Evolutionary conservation across 495 filamentous ascomycete genomes (phyloP).

Genomic region (Penicillium crystallinum): DNA sequence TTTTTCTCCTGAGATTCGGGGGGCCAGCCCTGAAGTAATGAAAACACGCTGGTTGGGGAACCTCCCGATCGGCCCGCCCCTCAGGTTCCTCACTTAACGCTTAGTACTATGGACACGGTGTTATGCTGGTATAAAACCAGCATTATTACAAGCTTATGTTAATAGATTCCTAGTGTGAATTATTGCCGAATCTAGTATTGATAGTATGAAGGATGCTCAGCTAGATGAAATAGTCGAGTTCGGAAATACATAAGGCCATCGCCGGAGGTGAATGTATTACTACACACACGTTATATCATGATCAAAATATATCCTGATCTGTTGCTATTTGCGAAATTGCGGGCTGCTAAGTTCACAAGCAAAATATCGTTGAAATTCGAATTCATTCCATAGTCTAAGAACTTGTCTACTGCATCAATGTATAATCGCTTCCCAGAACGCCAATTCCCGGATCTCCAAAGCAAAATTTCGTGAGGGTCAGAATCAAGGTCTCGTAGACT

Average conservation of each 20-base stretch:
- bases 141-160: not conserved
- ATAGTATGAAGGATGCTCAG: too few species aligned
- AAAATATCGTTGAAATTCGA: not conserved
- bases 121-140: not conserved
- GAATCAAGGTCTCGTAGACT: not conserved
- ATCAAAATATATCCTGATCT: too few species aligned
- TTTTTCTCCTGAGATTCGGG: conserved; percentile 1
- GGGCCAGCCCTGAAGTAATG: conserved; percentile 6
- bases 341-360: too few species aligned
- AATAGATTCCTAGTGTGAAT: not conserved
- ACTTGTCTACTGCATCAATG: not conserved
- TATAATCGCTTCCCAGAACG: not conserved
- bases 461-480: not conserved
- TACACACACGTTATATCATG: too few species aligned
- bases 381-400: not conserved
- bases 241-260: not conserved
- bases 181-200: not conserved
- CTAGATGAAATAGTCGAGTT: not conserved
- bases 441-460: not conserved
- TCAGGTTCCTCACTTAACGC: not conserved
- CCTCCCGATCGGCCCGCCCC: conserved; percentile 10
- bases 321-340: too few species aligned
- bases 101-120: not conserved
- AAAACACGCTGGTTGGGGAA: conserved; percentile 15
- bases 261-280: not conserved